phyloP scores from a whole-genome alignment of 495 filamentous ascomycete genomes.

The Penicillium riverlandense region DNA sequence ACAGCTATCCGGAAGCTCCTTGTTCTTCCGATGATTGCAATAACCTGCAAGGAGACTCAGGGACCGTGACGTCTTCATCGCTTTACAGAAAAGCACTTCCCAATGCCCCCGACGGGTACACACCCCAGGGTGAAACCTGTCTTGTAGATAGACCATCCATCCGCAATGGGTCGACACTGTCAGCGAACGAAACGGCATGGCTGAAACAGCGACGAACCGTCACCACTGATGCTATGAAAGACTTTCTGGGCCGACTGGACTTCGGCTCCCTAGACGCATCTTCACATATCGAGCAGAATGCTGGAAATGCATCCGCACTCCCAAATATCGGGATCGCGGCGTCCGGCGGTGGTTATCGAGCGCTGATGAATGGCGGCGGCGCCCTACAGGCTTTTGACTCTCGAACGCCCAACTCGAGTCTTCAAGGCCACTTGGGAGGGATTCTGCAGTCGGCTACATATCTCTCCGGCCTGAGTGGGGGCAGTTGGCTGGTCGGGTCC shows the following conservation, averaged over 20 bases:
- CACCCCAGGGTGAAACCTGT: conserved; percentile 31
- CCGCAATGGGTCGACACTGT: conserved; percentile 50
- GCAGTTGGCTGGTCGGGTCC: conserved; percentile 81
- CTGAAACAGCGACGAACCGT: conserved; percentile 40
- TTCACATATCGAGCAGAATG: conserved; percentile 55
- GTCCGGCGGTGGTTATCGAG: conserved; percentile 74
- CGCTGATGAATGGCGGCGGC: conserved; percentile 80
- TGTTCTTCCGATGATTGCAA: no score
- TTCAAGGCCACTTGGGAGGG: conserved; percentile 71
- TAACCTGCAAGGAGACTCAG: no score
- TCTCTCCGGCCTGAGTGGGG: conserved; percentile 76
- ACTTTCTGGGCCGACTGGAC: conserved; percentile 64
- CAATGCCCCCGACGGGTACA: conserved; percentile 42
- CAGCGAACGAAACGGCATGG: conserved; percentile 65
- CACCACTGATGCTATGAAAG: conserved; percentile 60
- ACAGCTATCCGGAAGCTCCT: no score
- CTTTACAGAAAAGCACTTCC: conserved; percentile 22
- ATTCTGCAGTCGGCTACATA: conserved; percentile 82
- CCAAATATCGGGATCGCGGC: conserved; percentile 55
- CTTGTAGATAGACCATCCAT: conserved; percentile 41
- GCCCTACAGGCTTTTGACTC: conserved; percentile 78
- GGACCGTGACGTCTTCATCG: no score
- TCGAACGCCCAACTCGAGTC: conserved; percentile 59
- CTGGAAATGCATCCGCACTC: conserved; percentile 48
- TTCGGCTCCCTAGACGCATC: conserved; percentile 71